Base-by-base conservation (phyloP, 1,284 basidiomycete species). In the Takashimella koratensis region DNA sequence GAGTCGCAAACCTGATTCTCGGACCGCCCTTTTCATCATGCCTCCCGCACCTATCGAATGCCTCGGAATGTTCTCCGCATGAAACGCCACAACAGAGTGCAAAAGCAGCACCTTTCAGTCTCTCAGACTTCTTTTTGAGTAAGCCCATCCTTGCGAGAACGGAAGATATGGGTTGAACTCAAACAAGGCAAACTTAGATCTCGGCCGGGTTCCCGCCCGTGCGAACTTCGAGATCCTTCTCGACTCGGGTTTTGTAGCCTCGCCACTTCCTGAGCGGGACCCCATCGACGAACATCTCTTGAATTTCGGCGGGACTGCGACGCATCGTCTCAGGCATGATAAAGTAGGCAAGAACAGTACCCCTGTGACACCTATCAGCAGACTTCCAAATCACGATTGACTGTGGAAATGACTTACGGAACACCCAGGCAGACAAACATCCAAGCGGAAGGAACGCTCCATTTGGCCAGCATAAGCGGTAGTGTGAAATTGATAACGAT, bases 371-470 rank as follows among this genome's bases (percentile, higher is more conserved):
- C 1, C 59, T 47, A 45, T 44, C 27, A 10, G 45, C 52, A 26
- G 54, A n/a, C n/a, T n/a, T n/a, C n/a, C n/a, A n/a, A n/a, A n/a
- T n/a, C n/a, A 62, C 50, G 3, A 24, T 21, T 2, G 5, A 5
- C 11, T 20, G n/a, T 8, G 11, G 20, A 12, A 12, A 23, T 22
- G 16, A 57, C 62, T 57, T 43, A 60, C 56, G 62, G 62, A 21
- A 62, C 49, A 47, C 63, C 60, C 8, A 60, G 52, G 20, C 43
- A 53, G 23, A 59, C 49, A 26, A 62, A 64, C 19, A 65, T 36
- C 51, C 59, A 65, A 5, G 58, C 63, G 11, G 63, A 53, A 56
- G 61, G 61, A 47, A 65, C 63, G 1, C 43, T 48, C 63, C 63
- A 65, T 11, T 43, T 48, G 1, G 47, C 43, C 42, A 66, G 55